Evolutionary conservation across 495 filamentous ascomycete species (phyloP), one percentile per base, ranked within the genome.

Genomic region (Articulospora tetracladia): DNA sequence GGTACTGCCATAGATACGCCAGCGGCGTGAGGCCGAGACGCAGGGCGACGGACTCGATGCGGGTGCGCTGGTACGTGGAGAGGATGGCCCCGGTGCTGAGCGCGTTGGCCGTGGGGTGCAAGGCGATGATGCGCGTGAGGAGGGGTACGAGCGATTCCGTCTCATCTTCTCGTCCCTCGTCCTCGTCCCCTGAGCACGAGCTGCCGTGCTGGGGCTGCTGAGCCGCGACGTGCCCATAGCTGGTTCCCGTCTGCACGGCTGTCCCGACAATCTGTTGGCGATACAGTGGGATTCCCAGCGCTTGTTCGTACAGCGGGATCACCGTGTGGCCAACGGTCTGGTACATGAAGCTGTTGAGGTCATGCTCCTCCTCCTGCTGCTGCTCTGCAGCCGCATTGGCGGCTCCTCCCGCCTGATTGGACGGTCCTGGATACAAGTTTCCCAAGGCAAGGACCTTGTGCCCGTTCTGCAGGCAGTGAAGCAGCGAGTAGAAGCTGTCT

Each of bases 311-410:
- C 20, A 96, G 81, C 6, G 93, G 94, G 51, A 97, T 88, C 20
- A 97, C 74, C 54, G 79, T 78, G 74, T 97, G 93, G 39, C 94
- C 94, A 53, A 95, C 89, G 1, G 95, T 98, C 76, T 98, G 94
- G 79, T 97, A 98, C 94, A 98, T 98, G 84, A 91, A 97, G 79
- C 91, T 96, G 74, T 98, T 88, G 64, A 94, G 81, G 73, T 95
- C 92, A 59, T 86, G 77, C 59, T 85, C 81, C 49, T 77, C 77
- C 27, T 72, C 55, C 39, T 7, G 3, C 3, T 17, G 8, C 10
- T 44, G 8, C 10, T 44, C 7, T 19, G 39, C 3, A 19, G 39
- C n/a, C n/a, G n/a, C n/a, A n/a, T n/a, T n/a, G 12, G 52, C 59
- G 13, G 19, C 34, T 13, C n/a, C 55, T 23, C 20, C 30, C 17